Percentiles rank a stretch among this genome's conserved stretches.
These are phyloP conservation scores for Neocatenulostroma microsporum DNA, from an alignment of 2,329 filamentous ascomycete genomes.

Conservation along the genomic window DNA sequence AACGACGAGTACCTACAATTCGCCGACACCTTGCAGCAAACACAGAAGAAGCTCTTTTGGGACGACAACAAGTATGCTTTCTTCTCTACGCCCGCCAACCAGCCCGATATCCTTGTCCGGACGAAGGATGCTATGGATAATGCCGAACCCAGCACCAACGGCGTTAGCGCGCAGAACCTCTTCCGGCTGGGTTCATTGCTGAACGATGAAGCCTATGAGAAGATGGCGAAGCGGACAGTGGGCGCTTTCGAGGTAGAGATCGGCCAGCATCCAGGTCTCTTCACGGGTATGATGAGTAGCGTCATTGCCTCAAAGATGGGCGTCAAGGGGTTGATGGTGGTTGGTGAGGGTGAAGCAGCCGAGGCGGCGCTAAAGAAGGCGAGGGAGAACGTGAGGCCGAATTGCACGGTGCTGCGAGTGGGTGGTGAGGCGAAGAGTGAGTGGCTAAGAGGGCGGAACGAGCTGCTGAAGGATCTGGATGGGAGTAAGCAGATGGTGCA, in stretches of 20 bases:
- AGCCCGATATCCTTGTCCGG: slow-evolving; percentile 67
- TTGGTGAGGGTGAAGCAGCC: slow-evolving; percentile 39
- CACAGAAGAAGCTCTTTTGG: slow-evolving; percentile 70
- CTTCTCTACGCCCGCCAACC: slow-evolving; percentile 59
- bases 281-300: slow-evolving; percentile 67
- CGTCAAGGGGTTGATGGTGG: slow-evolving; percentile 51
- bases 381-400: slow-evolving; percentile 31
- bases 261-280: slow-evolving; percentile 87
- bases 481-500: slow-evolving; percentile 36
- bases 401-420: slow-evolving; percentile 32
- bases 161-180: slow-evolving; percentile 77
- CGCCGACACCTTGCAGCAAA: slow-evolving; percentile 71
- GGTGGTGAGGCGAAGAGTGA: slow-evolving; percentile 28
- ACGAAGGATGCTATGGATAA: slow-evolving; percentile 95
- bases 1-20: slow-evolving; percentile 69
- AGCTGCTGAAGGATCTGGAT: slow-evolving; percentile 37
- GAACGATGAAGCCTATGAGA: slow-evolving; percentile 55
- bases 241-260: slow-evolving; percentile 86
- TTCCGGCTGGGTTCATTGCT: slow-evolving; percentile 68
- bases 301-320: slow-evolving; percentile 71
- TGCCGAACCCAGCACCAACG: slow-evolving; percentile 82
- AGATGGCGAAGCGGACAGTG: slow-evolving; percentile 63
- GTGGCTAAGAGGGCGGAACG: slow-evolving; percentile 48
- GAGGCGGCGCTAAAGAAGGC: slow-evolving; percentile 36
- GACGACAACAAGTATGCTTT: slow-evolving; percentile 57